Evolutionary conservation across 202 grass and related monocot species (phyloP).

Genomic region (Dendrocalamus latiflorus): DNA sequence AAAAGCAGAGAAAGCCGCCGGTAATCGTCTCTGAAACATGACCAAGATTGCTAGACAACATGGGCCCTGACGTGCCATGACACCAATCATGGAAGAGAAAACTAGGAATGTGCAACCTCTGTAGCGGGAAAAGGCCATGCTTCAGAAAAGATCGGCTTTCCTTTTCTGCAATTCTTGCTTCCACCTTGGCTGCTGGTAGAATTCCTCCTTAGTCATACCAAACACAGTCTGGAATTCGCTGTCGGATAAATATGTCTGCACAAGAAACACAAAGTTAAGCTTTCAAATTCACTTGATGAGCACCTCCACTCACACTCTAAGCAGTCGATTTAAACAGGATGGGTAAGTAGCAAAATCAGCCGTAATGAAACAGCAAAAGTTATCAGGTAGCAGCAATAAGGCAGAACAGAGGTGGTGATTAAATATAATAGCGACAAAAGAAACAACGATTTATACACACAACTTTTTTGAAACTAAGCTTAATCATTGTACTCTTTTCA

Average conservation of each 20-base stretch:
- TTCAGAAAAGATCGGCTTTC: constrained; percentile 86
- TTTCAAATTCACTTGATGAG: background rate
- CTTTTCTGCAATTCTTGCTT: constrained; percentile 88
- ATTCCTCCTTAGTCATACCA: constrained; percentile 61
- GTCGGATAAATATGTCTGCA: constrained; percentile 84
- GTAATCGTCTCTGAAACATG: constrained; percentile 18
- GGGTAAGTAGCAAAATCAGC: background rate
- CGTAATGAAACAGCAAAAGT: background rate
- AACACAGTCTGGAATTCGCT: constrained; percentile 69
- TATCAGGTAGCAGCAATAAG: background rate
- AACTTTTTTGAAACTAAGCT: background rate
- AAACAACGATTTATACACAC: background rate
- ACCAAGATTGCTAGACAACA: background rate
- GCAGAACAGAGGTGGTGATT: background rate
- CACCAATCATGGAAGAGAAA: constrained; percentile 17
- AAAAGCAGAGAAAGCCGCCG: constrained; percentile 12
- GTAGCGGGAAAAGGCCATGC: background rate
- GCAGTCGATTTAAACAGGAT: background rate
- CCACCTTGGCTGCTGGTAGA: constrained; percentile 74
- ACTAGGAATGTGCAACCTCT: constrained; percentile 30
- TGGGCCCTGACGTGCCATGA: constrained; percentile 24
- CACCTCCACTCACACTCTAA: background rate
- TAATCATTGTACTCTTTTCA: background rate
- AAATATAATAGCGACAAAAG: too few relatives aligned
- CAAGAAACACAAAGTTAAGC: constrained; percentile 16